phyloP scores from a whole-genome alignment of 2,329 filamentous ascomycete genomes.

The Arthrinium puccinioides region DNA sequence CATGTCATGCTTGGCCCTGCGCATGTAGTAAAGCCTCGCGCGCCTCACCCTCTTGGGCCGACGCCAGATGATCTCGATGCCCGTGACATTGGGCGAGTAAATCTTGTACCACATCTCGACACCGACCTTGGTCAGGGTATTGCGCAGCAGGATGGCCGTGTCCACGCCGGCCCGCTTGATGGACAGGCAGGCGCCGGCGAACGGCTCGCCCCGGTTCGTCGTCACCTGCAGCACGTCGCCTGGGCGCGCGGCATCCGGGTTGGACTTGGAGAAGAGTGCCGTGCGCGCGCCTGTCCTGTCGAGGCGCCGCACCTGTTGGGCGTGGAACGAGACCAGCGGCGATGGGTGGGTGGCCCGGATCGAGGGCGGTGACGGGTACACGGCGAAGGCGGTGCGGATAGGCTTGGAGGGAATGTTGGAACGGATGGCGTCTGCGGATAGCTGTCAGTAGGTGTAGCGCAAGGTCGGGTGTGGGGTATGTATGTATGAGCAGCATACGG shows the following conservation, averaged over 20 bases:
- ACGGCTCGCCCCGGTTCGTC: conserved; percentile 73
- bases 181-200: conserved; percentile 79
- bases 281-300: conserved; percentile 81
- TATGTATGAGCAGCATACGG: background rate
- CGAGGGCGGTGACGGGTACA: conserved; percentile 50
- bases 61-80: conserved; percentile 90
- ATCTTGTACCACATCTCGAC: conserved; percentile 99
- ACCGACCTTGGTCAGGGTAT: conserved; percentile 76
- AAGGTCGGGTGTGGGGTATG: background rate
- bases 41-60: conserved; percentile 76
- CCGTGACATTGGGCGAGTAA: conserved; percentile 81
- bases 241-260: conserved; percentile 70
- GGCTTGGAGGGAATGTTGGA: conserved; percentile 20
- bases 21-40: conserved; percentile 85
- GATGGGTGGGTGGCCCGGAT: conserved; percentile 51
- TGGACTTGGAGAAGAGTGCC: conserved; percentile 70
- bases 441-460: background rate
- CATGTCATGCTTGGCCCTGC: conserved; percentile 79
- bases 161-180: conserved; percentile 85
- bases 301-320: conserved; percentile 63
- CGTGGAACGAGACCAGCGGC: conserved; percentile 60
- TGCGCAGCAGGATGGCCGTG: conserved; percentile 78
- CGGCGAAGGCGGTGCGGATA: conserved; percentile 38
- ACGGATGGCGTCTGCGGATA: conserved; percentile 21
- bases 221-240: conserved; percentile 92